These are phyloP conservation scores for Schizophyllum commune DNA, from an alignment of 1,284 basidiomycete species.

Conservation along the genomic window DNA sequence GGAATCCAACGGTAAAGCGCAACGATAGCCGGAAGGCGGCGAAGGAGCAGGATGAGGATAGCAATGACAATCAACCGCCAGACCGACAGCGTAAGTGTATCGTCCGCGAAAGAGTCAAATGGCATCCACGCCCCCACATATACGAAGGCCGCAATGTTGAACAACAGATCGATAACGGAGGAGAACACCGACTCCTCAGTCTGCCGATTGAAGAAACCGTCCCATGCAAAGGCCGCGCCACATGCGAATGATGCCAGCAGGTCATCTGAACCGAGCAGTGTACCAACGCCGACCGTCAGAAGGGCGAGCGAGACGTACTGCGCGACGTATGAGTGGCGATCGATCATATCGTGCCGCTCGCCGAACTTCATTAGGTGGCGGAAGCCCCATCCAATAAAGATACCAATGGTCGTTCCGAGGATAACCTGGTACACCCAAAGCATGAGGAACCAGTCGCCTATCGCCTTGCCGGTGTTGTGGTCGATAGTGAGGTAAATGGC, in stretches of 20 bases:
- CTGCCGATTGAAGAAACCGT: constrained; percentile 95
- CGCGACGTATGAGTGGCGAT: constrained; percentile 85
- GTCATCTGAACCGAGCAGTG: constrained; percentile 89
- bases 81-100: constrained; percentile 60
- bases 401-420: constrained; percentile 77
- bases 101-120: constrained; percentile 67
- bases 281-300: constrained; percentile 79
- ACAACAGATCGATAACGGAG: constrained; percentile 89
- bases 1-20: constrained; percentile 86
- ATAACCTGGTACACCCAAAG: constrained; percentile 85
- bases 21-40: constrained; percentile 80
- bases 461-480: constrained; percentile 47
- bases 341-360: constrained; percentile 83
- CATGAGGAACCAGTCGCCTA: constrained; percentile 78
- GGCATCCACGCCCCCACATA: constrained; percentile 96
- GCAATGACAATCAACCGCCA: constrained; percentile 83
- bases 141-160: constrained; percentile 87
- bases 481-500: constrained; percentile 86
- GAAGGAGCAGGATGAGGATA: constrained; percentile 69
- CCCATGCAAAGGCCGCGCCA: constrained; percentile 97
- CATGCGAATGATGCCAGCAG: constrained; percentile 92
- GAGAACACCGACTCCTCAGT: constrained; percentile 95
- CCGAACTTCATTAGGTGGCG: constrained; percentile 96
- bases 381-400: constrained; percentile 74
- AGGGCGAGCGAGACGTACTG: constrained; percentile 75